phyloP scores from a whole-genome alignment of 768 basidiomycete genomes.

The Suillus tomentosus region DNA sequence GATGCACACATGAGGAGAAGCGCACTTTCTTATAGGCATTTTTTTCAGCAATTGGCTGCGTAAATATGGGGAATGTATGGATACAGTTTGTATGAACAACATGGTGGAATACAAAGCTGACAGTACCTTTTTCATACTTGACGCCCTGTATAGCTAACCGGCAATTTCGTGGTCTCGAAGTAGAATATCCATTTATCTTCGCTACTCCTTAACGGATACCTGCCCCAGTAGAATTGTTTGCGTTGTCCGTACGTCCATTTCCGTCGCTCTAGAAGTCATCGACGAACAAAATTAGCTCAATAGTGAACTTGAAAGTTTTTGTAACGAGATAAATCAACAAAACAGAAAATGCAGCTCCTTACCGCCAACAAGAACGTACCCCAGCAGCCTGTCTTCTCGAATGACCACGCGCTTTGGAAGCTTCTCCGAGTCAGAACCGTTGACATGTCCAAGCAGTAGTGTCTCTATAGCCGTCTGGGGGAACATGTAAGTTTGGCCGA shows the following conservation, averaged over 20 bases:
- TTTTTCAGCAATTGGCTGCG: too few species aligned
- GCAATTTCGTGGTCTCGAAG: not conserved
- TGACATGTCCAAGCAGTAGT: not conserved
- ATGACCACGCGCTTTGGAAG: not conserved
- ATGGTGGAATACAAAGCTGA: not conserved
- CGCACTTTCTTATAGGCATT: too few species aligned
- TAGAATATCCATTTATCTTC: constrained; percentile 9
- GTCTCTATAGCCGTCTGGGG: constrained; percentile 1
- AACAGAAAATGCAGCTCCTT: not conserved
- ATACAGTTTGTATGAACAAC: not conserved
- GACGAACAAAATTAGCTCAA: not conserved
- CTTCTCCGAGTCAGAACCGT: not conserved
- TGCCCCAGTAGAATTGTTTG: constrained; percentile 7
- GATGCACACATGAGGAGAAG: too few species aligned
- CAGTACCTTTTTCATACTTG: not conserved
- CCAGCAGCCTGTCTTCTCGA: constrained; percentile 5
- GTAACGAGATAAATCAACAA: not conserved
- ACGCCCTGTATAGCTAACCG: not conserved
- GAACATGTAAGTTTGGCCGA: not conserved
- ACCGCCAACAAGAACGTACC: constrained; percentile 2
- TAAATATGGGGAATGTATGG: not conserved
- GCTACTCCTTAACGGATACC: not conserved
- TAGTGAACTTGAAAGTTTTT: not conserved
- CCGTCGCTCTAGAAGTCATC: not conserved
- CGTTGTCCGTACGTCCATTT: not conserved